Evolutionary conservation across 2,329 filamentous ascomycete species (phyloP).

Genomic region (Botrytis cinerea): DNA sequence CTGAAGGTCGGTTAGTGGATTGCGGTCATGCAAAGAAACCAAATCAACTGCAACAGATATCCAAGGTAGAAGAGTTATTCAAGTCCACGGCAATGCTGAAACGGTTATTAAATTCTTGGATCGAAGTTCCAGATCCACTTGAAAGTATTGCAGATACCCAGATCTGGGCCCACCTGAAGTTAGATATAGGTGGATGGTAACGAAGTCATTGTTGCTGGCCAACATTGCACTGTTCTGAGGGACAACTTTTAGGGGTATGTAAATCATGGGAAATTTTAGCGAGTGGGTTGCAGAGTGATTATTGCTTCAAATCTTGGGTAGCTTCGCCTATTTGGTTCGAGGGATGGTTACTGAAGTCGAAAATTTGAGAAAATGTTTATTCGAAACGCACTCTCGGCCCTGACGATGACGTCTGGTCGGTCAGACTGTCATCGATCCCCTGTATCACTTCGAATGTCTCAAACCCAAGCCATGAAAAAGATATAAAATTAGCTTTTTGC

Average conservation of each 20-base stretch:
- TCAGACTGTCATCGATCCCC: no score
- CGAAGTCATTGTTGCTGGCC: not conserved
- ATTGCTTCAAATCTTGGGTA: no score
- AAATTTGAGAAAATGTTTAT: no score
- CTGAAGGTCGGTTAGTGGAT: not conserved
- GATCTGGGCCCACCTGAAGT: not conserved
- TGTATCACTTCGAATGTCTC: not conserved
- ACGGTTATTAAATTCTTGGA: fast-evolving
- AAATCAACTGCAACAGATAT: not conserved
- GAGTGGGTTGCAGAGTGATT: no score
- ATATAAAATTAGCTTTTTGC: not conserved
- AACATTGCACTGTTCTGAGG: not conserved
- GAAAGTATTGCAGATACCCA: not conserved
- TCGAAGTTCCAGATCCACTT: not conserved
- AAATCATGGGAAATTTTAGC: not conserved
- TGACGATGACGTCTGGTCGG: no score
- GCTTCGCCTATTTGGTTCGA: no score
- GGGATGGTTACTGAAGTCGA: no score
- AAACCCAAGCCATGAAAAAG: not conserved
- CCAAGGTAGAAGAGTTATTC: not conserved
- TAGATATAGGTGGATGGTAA: not conserved
- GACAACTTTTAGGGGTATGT: not conserved
- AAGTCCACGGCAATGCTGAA: not conserved
- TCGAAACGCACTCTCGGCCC: no score
- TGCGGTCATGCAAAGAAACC: not conserved